Conservation (phyloP, 345 rosid species). For the Eucalyptus regnans region DNA sequence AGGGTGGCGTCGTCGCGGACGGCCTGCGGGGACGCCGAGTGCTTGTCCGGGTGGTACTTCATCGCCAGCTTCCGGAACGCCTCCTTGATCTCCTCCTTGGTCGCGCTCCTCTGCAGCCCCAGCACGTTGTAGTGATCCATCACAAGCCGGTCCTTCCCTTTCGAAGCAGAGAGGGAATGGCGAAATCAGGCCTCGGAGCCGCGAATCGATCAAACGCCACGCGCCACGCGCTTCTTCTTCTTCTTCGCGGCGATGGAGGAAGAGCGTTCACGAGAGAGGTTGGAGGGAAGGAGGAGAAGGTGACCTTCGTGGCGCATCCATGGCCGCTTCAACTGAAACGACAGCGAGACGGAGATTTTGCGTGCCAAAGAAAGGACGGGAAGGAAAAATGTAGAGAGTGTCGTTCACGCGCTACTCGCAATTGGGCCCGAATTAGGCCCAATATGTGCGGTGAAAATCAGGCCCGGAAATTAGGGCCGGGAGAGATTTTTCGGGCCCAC, state of each 20-base stretch:
- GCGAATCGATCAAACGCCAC: background rate
- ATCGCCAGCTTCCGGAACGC: constrained; percentile 70
- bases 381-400: background rate
- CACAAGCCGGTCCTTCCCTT: background rate
- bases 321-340: constrained; percentile 1
- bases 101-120: constrained; percentile 51
- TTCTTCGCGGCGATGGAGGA: background rate
- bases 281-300: background rate
- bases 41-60: constrained; percentile 77
- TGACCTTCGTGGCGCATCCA: constrained; percentile 7
- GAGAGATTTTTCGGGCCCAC: background rate
- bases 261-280: background rate
- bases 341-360: background rate
- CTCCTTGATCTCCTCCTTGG: constrained; percentile 67
- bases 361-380: background rate
- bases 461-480: background rate
- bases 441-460: background rate
- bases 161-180: background rate
- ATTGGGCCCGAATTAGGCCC: background rate
- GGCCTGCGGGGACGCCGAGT: constrained; percentile 47
- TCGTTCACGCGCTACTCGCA: background rate
- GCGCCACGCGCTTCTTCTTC: background rate
- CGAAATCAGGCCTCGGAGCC: background rate
- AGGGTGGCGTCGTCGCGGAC: constrained; percentile 41
- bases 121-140: constrained; percentile 75